These are phyloP conservation scores for Hylodesmum podocarpum DNA, from an alignment of 306 rosid species.

Conservation along the genomic window DNA sequence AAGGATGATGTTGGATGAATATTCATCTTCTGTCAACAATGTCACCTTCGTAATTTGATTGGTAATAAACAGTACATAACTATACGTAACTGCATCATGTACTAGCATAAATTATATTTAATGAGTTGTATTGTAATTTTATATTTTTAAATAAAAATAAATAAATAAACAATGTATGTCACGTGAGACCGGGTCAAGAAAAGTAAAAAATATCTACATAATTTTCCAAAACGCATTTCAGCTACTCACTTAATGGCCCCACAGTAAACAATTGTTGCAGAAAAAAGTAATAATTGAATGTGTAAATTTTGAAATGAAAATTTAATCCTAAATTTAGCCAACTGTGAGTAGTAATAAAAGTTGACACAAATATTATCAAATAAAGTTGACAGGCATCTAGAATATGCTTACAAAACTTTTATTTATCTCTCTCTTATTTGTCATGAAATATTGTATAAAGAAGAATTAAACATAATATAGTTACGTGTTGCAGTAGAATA, in stretches of 20 bases:
- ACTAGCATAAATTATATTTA: not conserved
- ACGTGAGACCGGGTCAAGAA: too few relatives aligned
- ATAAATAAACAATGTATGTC: too few relatives aligned
- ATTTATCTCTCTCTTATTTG: not conserved
- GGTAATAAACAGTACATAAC: not conserved
- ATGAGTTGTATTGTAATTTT: too few relatives aligned
- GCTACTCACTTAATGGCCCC: too few relatives aligned
- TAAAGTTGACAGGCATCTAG: not conserved
- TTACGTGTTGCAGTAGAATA: not conserved
- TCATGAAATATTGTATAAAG: not conserved
- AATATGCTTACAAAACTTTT: not conserved
- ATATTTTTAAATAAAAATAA: too few relatives aligned
- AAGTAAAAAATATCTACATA: too few relatives aligned
- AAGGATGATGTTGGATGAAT: too few relatives aligned
- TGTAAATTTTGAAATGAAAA: too few relatives aligned
- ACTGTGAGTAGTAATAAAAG: not conserved
- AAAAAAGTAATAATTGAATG: too few relatives aligned
- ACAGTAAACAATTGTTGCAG: too few relatives aligned
- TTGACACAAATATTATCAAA: not conserved
- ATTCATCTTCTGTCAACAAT: not conserved
- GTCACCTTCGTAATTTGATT: not conserved
- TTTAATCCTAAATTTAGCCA: too few relatives aligned
- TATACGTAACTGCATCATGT: not conserved
- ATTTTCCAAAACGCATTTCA: too few relatives aligned
- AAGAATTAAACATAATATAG: not conserved